Base-by-base conservation (phyloP, 441 rosid genomes). In the Brassica balearica region DNA sequence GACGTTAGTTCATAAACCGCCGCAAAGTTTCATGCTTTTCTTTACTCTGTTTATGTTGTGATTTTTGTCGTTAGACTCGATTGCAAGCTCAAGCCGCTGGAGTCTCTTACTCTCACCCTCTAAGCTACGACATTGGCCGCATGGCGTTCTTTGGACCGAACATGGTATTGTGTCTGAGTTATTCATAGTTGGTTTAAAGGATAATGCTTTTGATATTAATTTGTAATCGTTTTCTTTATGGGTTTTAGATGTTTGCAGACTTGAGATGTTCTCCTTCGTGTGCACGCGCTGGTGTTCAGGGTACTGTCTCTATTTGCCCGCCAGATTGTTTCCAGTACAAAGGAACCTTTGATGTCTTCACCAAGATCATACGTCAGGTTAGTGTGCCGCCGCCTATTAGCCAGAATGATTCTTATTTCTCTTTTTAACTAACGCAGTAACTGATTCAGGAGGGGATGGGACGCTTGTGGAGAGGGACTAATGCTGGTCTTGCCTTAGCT, bases 51-150 rank as follows among this genome's bases (percentile, higher is more conserved):
- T 71, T 51, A 1, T 46, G 0, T 15, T 71, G 62, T 65, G 5
- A 10, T 64, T 38, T 75, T 56, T 32, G 56, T 75, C 69, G 38
- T 71, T 81, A 96, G 99, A 96, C 98, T 48, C 91, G 98, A 82
- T 82, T 94, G 85, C 99, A 96, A 85, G 92, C 97, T 5, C 99
- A 96, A 86, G 99, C 99, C 65, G 99, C 99, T 1, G 99, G 99
- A 65, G 87, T 82, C 34, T 82, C 82, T 11, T 96, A 96, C 81
- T 92, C 99, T 2, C 99, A 96, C 83, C 98, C 99, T 0, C 76
- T 96, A 4, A 91, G 99, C 77, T 86, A 84, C 83, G 58, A 87
- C 19, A 85, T 88, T 48, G 86, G 91, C 80, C 87, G 97, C 17
- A 96, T 96, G 99, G 83, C 93, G 2, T 89, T 83, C 78, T 96